Conservation (phyloP, 257 asterid species). For the Solanum sparsipilum region DNA sequence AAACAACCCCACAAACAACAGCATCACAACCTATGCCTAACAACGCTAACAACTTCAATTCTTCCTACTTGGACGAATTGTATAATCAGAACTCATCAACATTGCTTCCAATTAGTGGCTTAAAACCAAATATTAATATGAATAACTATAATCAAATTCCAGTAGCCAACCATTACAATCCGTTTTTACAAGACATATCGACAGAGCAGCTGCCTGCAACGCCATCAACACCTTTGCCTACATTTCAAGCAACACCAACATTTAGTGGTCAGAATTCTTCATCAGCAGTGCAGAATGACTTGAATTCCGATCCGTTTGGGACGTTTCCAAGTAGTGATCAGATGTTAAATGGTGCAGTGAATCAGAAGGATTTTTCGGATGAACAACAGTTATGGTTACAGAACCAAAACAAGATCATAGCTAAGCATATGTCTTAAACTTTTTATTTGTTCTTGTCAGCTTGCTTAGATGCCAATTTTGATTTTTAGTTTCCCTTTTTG, state of each 20-base stretch:
- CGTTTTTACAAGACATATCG: slow-evolving; percentile 40
- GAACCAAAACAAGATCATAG: slow-evolving; percentile 63
- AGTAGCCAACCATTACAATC: slow-evolving; percentile 34
- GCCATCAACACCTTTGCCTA: slow-evolving; percentile 10
- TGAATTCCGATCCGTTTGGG: slow-evolving; percentile 41
- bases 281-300: slow-evolving; percentile 7
- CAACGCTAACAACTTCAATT: not conserved
- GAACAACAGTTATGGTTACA: slow-evolving; percentile 67
- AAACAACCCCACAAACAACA: not conserved
- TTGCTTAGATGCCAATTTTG: not conserved
- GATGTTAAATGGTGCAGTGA: slow-evolving; percentile 10
- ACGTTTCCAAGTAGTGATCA: slow-evolving; percentile 14
- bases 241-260: slow-evolving; percentile 38
- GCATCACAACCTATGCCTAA: not conserved
- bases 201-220: not conserved
- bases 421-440: slow-evolving; percentile 31
- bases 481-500: not conserved
- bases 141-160: not conserved
- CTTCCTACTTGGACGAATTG: slow-evolving; percentile 1
- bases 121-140: not conserved
- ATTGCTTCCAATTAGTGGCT: not conserved
- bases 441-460: not conserved
- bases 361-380: slow-evolving; percentile 29
- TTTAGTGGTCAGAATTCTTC: slow-evolving; percentile 30
- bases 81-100: not conserved